Conservation (phyloP, 176 grass and related monocot genomes). For the Sorghum bicolor region DNA sequence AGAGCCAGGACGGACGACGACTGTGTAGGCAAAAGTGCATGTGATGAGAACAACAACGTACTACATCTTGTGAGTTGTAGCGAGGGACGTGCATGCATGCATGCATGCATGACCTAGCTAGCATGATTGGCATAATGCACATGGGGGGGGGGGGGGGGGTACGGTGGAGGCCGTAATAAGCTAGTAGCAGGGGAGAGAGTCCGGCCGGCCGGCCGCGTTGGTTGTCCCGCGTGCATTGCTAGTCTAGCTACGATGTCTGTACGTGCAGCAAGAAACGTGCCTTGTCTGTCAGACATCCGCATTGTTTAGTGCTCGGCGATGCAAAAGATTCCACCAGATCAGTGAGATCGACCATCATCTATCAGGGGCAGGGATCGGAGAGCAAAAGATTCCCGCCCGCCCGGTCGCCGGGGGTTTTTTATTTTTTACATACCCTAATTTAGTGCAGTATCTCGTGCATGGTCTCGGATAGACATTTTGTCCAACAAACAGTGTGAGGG, state of each 20-base stretch:
- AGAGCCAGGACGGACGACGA: background rate
- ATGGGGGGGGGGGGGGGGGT: background rate
- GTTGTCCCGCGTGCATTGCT: background rate
- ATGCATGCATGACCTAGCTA: background rate
- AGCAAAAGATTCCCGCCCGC: constrained; percentile 32
- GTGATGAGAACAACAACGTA: constrained; percentile 17
- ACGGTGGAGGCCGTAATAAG: background rate
- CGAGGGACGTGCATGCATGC: background rate
- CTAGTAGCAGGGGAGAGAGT: background rate
- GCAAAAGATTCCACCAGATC: constrained; percentile 31
- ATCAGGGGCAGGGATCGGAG: background rate
- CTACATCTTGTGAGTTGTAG: constrained; percentile 5
- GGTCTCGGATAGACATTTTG: constrained; percentile 24
- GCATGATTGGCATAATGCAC: background rate
- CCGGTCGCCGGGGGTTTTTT: background rate
- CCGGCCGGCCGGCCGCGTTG: background rate
- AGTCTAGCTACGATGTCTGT: background rate
- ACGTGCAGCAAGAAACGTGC: constrained; percentile 56
- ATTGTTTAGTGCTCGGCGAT: constrained; percentile 24
- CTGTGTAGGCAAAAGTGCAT: constrained; percentile 20
- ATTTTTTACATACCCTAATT: background rate
- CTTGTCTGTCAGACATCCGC: constrained; percentile 30
- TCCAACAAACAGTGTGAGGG: constrained; percentile 12
- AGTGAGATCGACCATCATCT: background rate
- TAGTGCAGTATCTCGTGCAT: background rate